These are phyloP conservation scores for Phytophthora palmivora DNA, from an alignment of 352 stramenopile species.

Conservation along the genomic window DNA sequence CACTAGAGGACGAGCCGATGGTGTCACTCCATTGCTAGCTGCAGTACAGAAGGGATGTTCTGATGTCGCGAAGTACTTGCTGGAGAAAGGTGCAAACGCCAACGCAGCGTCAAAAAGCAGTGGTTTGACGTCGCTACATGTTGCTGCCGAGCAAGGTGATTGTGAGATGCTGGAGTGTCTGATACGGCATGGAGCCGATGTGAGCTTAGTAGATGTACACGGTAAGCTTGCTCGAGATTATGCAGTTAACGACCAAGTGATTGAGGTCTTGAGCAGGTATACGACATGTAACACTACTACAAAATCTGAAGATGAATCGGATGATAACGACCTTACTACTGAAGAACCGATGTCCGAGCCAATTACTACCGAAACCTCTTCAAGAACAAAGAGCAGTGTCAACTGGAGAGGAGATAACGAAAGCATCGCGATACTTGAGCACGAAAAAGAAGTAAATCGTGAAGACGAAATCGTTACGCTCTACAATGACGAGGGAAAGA, in stretches of 20 bases:
- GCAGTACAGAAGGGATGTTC: constrained; percentile 20
- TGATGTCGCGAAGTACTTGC: constrained; percentile 19
- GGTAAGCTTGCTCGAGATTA: constrained; percentile 21
- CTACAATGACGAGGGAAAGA: not conserved
- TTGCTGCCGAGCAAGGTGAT: constrained; percentile 82
- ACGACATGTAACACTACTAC: not conserved
- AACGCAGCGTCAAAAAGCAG: constrained; percentile 67
- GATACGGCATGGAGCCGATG: constrained; percentile 29
- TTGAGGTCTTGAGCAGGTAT: constrained; percentile 2
- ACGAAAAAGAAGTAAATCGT: not conserved
- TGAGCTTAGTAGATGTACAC: constrained; percentile 10
- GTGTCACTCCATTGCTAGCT: constrained; percentile 22
- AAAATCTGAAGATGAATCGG: not conserved
- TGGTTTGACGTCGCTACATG: constrained; percentile 85
- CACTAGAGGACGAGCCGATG: constrained; percentile 21
- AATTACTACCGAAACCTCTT: constrained; percentile 6
- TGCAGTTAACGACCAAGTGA: constrained; percentile 5
- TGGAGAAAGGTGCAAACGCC: constrained; percentile 23
- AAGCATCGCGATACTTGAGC: constrained; percentile 7
- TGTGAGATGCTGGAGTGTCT: constrained; percentile 68
- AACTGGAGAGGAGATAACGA: constrained; percentile 4
- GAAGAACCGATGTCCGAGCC: constrained; percentile 16
- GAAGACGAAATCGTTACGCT: constrained; percentile 8
- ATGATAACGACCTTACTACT: not conserved
- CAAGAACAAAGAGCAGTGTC: constrained; percentile 13